A percentile compares a stretch with the other conserved stretches of the same genome.
phyloP scores from a whole-genome alignment of 129 eudicot genomes.

The Centaurea solstitialis region DNA sequence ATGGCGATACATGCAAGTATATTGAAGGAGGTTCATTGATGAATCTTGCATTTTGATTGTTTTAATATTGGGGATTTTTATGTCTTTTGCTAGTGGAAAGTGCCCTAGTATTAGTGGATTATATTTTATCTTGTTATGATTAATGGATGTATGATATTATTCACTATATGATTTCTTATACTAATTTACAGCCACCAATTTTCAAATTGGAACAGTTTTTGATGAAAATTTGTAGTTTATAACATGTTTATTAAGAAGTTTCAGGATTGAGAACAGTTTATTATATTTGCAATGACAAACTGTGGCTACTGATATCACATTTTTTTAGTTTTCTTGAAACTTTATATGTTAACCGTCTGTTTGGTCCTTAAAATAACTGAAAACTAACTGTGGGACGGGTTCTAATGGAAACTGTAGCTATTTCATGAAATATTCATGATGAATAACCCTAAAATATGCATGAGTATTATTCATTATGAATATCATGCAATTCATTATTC shows the following conservation, averaged over 20 bases:
- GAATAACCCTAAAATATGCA: neutral
- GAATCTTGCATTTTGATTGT: neutral
- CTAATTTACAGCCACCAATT: neutral
- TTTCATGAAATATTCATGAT: neutral
- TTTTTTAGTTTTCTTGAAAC: neutral
- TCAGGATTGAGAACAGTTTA: neutral
- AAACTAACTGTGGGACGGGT: neutral
- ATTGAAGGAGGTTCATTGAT: neutral
- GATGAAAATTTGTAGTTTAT: neutral
- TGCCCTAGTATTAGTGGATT: neutral
- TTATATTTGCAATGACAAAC: neutral
- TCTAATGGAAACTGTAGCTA: neutral
- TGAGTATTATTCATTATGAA: neutral
- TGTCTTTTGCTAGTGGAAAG: neutral
- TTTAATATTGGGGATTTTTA: neutral
- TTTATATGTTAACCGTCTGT: neutral
- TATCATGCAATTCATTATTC: neutral
- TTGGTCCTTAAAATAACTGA: neutral
- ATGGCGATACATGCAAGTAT: neutral
- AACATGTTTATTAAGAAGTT: neutral
- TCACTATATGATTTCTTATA: neutral
- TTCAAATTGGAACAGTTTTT: neutral
- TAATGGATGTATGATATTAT: neutral
- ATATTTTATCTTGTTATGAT: neutral
- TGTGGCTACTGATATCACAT: neutral